Percentiles rank a stretch among this genome's conserved stretches.
phyloP scores from a whole-genome alignment of 768 basidiomycete species.

The Hygrophoropsis aurantiaca region DNA sequence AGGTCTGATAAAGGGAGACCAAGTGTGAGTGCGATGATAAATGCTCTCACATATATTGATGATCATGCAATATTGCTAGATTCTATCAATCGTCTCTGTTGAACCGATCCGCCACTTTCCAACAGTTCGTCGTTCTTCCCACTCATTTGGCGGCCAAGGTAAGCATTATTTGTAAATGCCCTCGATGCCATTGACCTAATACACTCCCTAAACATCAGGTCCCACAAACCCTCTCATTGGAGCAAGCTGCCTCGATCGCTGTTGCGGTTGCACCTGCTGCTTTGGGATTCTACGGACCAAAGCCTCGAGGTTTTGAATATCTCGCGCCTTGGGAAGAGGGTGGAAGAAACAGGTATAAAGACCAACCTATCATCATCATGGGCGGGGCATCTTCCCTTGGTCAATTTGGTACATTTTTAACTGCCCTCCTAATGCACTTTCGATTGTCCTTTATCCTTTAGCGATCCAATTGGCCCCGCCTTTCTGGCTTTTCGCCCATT shows the following conservation, averaged over 20 bases:
- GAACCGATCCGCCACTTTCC: constrained; percentile 17
- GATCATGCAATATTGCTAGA: not conserved
- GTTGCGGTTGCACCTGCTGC: constrained; percentile 30
- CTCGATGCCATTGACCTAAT: not conserved
- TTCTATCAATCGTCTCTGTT: constrained; percentile 10
- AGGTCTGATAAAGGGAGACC: constrained; percentile 36
- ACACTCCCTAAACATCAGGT: constrained; percentile 24
- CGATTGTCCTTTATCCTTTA: not conserved
- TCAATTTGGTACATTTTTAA: constrained; percentile 29
- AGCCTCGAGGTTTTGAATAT: constrained; percentile 26
- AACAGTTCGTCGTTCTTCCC: constrained; percentile 23
- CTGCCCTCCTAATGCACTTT: not conserved
- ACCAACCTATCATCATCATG: constrained; percentile 33
- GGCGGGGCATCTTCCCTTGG: constrained; percentile 40
- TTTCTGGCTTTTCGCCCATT: constrained; percentile 37
- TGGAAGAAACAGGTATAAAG: constrained; percentile 28
- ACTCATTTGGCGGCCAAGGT: constrained; percentile 21
- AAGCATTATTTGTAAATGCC: not conserved
- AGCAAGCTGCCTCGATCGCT: constrained; percentile 39
- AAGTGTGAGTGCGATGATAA: constrained; percentile 24
- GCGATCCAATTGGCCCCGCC: constrained; percentile 34
- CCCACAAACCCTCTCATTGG: constrained; percentile 35
- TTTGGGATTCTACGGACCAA: constrained; percentile 29
- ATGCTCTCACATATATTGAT: not conserved
- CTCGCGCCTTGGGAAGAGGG: constrained; percentile 32